phyloP scores from a whole-genome alignment of 257 asterid species.

The Nicotiana undulata region DNA sequence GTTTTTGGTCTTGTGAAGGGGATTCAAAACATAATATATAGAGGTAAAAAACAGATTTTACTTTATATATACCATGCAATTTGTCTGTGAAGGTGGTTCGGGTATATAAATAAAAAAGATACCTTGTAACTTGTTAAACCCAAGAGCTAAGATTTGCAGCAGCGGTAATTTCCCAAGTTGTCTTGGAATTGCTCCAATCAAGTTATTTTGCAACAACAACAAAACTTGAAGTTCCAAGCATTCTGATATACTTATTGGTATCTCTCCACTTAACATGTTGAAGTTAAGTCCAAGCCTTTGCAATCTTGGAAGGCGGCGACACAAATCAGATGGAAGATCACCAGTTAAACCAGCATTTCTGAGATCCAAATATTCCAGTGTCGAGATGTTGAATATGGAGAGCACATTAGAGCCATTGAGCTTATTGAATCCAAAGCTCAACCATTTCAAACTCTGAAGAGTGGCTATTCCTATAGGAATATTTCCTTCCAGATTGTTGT shows the following conservation, averaged over 20 bases:
- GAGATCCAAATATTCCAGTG: background rate
- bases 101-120: background rate
- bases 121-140: conserved; percentile 1
- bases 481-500: conserved; percentile 4
- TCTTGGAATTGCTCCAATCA: background rate
- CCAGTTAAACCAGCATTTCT: background rate
- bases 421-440: background rate
- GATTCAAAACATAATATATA: too few relatives aligned
- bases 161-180: background rate
- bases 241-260: conserved; percentile 14
- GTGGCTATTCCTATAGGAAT: background rate
- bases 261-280: conserved; percentile 15
- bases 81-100: too few relatives aligned
- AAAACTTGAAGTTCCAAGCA: conserved; percentile 1
- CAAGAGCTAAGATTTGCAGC: conserved; percentile 19
- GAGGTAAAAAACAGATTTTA: too few relatives aligned
- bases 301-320: conserved; percentile 10
- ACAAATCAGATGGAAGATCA: background rate
- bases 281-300: conserved; percentile 6
- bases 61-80: too few relatives aligned
- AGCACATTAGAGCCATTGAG: conserved; percentile 13
- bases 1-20: too few relatives aligned
- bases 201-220: background rate
- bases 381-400: background rate
- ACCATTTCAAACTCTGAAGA: background rate